Evolutionary conservation across 139 green algal species (phyloP).

Genomic region (Asterochloris erici): DNA sequence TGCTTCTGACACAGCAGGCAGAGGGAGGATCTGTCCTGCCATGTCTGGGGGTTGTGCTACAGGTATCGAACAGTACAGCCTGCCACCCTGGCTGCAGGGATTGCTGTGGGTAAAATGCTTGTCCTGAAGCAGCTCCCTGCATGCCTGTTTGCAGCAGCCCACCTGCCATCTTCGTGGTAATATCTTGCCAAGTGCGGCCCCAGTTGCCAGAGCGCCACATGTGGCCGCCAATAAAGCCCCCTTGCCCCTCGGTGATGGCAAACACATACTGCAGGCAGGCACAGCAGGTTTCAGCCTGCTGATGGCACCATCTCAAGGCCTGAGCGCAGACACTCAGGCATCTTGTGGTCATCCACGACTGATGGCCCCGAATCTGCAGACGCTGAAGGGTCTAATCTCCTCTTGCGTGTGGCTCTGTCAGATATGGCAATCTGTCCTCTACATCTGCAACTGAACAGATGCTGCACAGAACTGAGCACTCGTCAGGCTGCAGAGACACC

Average conservation of each 20-base stretch:
- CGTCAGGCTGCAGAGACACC: too few relatives aligned
- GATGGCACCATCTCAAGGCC: not conserved
- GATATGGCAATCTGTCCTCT: too few relatives aligned
- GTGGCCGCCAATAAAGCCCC: conserved; percentile 32
- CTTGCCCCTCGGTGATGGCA: conserved; percentile 26
- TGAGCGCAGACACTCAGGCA: not conserved
- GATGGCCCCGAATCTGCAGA: too few relatives aligned
- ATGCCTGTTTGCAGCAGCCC: not conserved
- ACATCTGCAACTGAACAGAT: not conserved
- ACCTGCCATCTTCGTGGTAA: conserved; percentile 27
- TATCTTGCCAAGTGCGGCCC: conserved; percentile 38
- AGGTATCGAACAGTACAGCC: not conserved
- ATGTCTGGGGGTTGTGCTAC: not conserved
- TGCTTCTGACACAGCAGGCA: not conserved
- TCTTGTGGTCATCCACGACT: too few relatives aligned
- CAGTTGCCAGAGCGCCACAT: conserved; percentile 43
- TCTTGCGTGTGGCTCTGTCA: too few relatives aligned
- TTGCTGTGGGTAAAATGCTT: not conserved
- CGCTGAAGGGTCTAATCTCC: too few relatives aligned
- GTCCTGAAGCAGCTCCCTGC: not conserved
- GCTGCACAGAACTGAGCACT: not conserved
- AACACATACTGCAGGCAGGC: conserved; percentile 39
- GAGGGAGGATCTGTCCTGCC: not conserved
- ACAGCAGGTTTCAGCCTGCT: not conserved
- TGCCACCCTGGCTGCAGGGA: not conserved